phyloP scores from a whole-genome alignment of 2,329 filamentous ascomycete species.

The Venturia aucupariae region DNA sequence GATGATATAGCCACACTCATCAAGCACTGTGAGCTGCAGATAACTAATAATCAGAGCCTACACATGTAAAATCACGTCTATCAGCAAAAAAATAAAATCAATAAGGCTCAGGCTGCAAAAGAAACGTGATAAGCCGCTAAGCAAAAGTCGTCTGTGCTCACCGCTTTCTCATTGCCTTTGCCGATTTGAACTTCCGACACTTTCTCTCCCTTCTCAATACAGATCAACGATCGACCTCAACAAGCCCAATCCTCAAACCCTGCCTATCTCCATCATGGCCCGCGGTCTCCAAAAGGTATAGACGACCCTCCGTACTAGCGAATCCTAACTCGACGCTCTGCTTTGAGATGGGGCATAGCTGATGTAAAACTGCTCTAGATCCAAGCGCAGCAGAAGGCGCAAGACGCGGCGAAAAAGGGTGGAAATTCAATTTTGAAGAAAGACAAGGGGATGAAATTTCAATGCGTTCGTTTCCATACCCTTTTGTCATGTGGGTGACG shows the following conservation, averaged over 20 bases:
- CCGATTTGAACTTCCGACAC: background rate
- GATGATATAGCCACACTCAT: too few relatives aligned
- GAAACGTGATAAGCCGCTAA: background rate
- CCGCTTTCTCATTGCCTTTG: background rate
- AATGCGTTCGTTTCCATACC: background rate
- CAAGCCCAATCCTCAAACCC: background rate
- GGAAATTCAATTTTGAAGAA: constrained; percentile 1
- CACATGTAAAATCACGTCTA: too few relatives aligned
- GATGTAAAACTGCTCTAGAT: background rate
- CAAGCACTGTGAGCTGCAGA: too few relatives aligned
- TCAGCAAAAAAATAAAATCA: too few relatives aligned
- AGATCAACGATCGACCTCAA: background rate
- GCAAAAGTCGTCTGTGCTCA: background rate
- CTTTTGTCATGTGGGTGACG: background rate
- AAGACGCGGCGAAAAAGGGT: background rate
- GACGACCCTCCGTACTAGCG: background rate
- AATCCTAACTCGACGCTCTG: background rate
- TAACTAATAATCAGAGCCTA: too few relatives aligned
- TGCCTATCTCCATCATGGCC: background rate
- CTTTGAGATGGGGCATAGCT: background rate
- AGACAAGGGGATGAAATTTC: constrained; percentile 3
- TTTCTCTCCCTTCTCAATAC: too few relatives aligned
- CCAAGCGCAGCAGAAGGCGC: constrained; percentile 3
- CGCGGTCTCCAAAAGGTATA: constrained; percentile 3
- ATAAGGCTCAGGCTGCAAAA: background rate